Base-by-base conservation (phyloP, 495 filamentous ascomycete species). In the Aspergillus diversus region DNA sequence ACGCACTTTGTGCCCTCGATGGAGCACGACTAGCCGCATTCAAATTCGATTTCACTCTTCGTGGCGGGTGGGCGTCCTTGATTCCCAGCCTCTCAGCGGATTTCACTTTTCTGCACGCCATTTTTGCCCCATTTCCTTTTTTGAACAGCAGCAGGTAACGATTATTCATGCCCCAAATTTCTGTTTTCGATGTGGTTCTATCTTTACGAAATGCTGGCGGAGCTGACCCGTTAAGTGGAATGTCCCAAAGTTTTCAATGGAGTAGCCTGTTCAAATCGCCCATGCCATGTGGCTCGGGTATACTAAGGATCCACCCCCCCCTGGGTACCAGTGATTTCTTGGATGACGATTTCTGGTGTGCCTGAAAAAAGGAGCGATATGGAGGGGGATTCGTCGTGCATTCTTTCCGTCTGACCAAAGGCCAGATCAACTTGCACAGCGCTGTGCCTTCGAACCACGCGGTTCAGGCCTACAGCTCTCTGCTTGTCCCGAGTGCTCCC, bases 241-340 rank as follows among this genome's bases (percentile, higher is more conserved):
- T 17, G 16, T 9, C 47, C 21, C 47, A 50, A 50, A 17, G n/a
- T 27, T 50, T 50, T 50, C 21, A 33, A 54, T 54, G 51, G 32
- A 34, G 21, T 50, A 8, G n/a, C 17, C 16, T 31, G 5, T 6
- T 17, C 7, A 6, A 9, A 50, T 53, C 21, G 34, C 48, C 39
- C 50, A 21, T 60, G 50, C 67, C 67, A 69, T 66, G 67, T 69
- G 67, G 67, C 51, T 57, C 55, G 48, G 61, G 42, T 42, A 46
- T 59, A 55, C 66, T 51, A 59, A 56, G 60, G 47, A 50, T 50
- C 47, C 47, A 49, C 47, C 21, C 15, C 7, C 47, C n/a, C n/a
- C 39, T 17, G 17, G 21, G 21, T 50, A 8, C 16, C 11, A 17
- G 21, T 50, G 16, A 17, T 21, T 50, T 50, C 47, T 31, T 27